These are phyloP conservation scores for Hyaloscypha bicolor DNA, from an alignment of 495 filamentous ascomycete genomes.

Conservation along the genomic window DNA sequence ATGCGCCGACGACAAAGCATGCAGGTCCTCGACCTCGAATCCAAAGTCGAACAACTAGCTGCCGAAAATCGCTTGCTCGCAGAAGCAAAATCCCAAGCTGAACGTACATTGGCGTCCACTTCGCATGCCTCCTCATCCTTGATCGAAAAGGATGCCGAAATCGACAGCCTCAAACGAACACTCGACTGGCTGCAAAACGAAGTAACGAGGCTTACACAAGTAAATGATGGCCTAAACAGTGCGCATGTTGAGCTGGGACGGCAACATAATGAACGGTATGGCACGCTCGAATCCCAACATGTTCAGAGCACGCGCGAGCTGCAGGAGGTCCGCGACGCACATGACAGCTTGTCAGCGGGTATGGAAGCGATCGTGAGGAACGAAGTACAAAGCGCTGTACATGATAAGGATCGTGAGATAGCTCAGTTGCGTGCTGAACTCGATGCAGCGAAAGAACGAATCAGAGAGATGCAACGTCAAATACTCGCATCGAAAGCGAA, in stretches of 20 bases:
- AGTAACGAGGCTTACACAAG: slow-evolving; percentile 68
- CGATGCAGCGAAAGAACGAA: slow-evolving; percentile 73
- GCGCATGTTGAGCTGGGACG: slow-evolving; percentile 69
- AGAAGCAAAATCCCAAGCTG: slow-evolving; percentile 69
- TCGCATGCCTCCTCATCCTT: slow-evolving; percentile 45
- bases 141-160: slow-evolving; percentile 74
- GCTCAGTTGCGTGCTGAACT: slow-evolving; percentile 75
- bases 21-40: slow-evolving; percentile 85
- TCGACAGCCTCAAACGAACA: slow-evolving; percentile 75
- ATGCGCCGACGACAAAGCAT: slow-evolving; percentile 94
- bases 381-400: slow-evolving; percentile 61
- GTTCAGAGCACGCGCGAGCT: slow-evolving; percentile 62
- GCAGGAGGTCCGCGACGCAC: slow-evolving; percentile 60
- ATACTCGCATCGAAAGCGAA: slow-evolving; percentile 68
- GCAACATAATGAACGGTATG: slow-evolving; percentile 66
- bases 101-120: slow-evolving; percentile 48
- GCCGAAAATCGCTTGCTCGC: slow-evolving; percentile 79
- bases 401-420: slow-evolving; percentile 79
- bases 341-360: slow-evolving; percentile 58
- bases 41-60: slow-evolving; percentile 73
- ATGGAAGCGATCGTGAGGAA: slow-evolving; percentile 64
- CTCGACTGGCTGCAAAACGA: slow-evolving; percentile 80
- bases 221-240: slow-evolving; percentile 71
- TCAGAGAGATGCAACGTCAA: slow-evolving; percentile 76
- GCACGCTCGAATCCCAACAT: slow-evolving; percentile 59